These are phyloP conservation scores for Furculomyces boomerangus DNA, from an alignment of 371 early-diverging fungal genomes.

Conservation along the genomic window DNA sequence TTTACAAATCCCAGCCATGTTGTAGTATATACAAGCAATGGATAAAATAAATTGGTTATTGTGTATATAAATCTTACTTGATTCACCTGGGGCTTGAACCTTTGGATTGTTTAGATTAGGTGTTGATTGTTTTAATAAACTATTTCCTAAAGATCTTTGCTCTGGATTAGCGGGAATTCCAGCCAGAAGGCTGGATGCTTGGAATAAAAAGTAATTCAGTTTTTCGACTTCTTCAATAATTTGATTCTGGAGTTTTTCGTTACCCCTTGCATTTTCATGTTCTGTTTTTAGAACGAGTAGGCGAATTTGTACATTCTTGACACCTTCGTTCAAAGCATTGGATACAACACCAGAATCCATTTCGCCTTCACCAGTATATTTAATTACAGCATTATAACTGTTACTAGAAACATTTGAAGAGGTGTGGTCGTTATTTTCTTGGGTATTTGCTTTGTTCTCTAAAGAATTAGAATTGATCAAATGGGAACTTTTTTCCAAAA, in stretches of 20 bases:
- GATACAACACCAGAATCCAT: neutral
- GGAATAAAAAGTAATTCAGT: constrained; percentile 1
- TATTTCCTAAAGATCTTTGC: no score
- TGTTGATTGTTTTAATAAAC: neutral
- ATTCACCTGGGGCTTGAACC: neutral
- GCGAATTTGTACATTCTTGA: neutral
- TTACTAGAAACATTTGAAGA: neutral
- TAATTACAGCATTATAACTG: neutral
- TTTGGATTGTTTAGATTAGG: neutral
- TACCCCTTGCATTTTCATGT: neutral
- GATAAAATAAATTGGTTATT: no score
- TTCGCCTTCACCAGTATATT: neutral
- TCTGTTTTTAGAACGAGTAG: constrained; percentile 1
- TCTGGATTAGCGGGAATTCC: neutral
- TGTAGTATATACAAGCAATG: no score
- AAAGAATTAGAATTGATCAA: neutral
- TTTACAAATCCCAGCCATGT: no score
- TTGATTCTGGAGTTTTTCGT: neutral
- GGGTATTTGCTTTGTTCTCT: neutral
- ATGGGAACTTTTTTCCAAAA: neutral
- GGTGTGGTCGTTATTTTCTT: neutral
- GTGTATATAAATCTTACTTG: no score
- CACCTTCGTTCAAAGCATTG: constrained; percentile 1
- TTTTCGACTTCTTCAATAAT: neutral
- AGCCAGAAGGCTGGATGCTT: constrained; percentile 1